Evolutionary conservation across 345 rosid genomes (phyloP).

Genomic region (Balakata baccata): DNA sequence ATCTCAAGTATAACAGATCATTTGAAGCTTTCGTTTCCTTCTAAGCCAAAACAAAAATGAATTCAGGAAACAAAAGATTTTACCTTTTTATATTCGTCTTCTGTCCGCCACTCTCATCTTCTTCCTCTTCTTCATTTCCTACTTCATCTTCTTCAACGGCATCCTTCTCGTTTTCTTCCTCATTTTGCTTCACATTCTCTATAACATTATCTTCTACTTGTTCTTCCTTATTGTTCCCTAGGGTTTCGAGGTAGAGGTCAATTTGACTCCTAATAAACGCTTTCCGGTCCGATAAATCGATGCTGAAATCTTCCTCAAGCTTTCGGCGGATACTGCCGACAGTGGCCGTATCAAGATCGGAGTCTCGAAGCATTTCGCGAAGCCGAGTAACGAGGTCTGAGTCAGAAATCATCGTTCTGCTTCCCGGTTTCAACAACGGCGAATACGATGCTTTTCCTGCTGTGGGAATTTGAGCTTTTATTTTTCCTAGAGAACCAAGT

Average conservation of each 20-base stretch:
- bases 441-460: not conserved
- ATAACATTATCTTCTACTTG: constrained; percentile 19
- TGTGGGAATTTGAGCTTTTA: not conserved
- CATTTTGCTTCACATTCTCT: constrained; percentile 16
- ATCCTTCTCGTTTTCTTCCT: constrained; percentile 27
- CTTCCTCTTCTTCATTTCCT: constrained; percentile 25
- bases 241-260: constrained; percentile 54
- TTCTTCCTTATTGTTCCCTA: constrained; percentile 20
- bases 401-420: constrained; percentile 55
- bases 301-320: constrained; percentile 56
- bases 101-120: constrained; percentile 9
- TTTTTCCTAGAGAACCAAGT: not conserved
- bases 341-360: constrained; percentile 79
- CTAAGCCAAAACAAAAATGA: not conserved
- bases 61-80: not conserved
- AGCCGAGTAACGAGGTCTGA: constrained; percentile 68
- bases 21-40: not conserved
- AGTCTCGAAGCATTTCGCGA: constrained; percentile 54
- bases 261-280: constrained; percentile 66
- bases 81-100: not conserved
- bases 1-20: not conserved
- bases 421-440: not conserved
- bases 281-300: constrained; percentile 63
- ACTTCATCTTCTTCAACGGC: constrained; percentile 30
- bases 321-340: constrained; percentile 66